Base-by-base conservation (phyloP, 2,329 filamentous ascomycete species). In the Claviceps monticola region DNA sequence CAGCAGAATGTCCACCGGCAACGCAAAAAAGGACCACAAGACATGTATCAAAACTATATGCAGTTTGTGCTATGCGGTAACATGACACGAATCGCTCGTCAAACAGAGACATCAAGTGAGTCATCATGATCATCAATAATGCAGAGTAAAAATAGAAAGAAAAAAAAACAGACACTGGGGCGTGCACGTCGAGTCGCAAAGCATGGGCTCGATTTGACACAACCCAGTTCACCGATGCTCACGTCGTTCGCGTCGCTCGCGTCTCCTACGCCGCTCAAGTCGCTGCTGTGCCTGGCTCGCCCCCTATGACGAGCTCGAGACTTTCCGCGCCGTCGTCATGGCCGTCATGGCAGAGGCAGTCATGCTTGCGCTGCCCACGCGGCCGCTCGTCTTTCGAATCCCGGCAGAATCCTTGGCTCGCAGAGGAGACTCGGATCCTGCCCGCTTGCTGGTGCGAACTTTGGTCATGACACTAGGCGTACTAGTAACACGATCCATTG, bases 321-420 rank as follows among this genome's bases (percentile, higher is more conserved):
- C 73, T 67, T 80, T 81, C 54, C 78, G 71, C 41, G 69, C 71
- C 23, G 73, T 68, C 6, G 74, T 68, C 23, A 34, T 26, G 26
- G 67, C 63, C 53, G 68, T 68, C 42, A 65, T 68, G 50, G 67
- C 68, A n/a, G 70, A 69, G 19, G 66, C 66, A 37, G 68, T 63
- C 49, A 62, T 65, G 58, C 70, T 75, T 53, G 78, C 70, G 62
- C 80, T 84, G 48, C 79, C 81, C 14, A 84, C 70, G 43, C 82
- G 74, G 39, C 81, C 81, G 59, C 80, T 84, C 4, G 78, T 82
- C 72, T 85, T 85, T 55, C 82, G 76, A 46, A 83, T 73, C 46
- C 73, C 80, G 7, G 67, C 68, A 34, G 71, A 68, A 52, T 78
- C 74, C 62, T 76, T 78, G 56, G 68, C 67, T 19, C 75, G 71